phyloP scores from a whole-genome alignment of 139 green algal genomes.

The Chlamydomonas asymmetrica region DNA sequence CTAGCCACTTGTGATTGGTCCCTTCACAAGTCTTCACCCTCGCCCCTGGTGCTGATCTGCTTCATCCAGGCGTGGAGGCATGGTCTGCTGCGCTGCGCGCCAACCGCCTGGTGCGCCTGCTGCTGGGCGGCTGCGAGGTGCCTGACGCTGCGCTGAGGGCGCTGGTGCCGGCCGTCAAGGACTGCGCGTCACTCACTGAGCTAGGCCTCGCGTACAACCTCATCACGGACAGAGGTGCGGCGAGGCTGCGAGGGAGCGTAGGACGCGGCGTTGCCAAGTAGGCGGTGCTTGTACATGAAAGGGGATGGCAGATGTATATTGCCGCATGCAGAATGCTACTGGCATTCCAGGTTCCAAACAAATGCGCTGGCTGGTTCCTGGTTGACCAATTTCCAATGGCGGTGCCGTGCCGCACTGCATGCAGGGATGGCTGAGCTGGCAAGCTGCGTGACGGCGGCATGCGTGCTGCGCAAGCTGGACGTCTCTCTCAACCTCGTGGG shows the following conservation, averaged over 20 bases:
- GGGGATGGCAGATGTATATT: no score
- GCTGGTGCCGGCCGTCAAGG: conserved; percentile 16
- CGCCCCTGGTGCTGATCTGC: neutral
- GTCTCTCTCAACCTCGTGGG: conserved; percentile 21
- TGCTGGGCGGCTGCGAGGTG: conserved; percentile 27
- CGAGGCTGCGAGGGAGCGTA: no score
- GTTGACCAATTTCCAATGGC: no score
- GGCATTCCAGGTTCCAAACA: no score
- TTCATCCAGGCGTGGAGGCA: conserved; percentile 7
- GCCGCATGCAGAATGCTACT: no score
- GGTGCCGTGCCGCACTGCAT: neutral
- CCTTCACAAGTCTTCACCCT: no score
- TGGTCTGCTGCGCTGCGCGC: conserved; percentile 10
- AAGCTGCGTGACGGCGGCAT: conserved; percentile 4
- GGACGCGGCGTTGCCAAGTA: no score
- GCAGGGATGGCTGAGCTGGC: conserved; percentile 23
- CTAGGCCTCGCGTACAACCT: conserved; percentile 29
- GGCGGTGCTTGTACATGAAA: no score
- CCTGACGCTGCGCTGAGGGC: conserved; percentile 2
- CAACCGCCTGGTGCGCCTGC: conserved; percentile 20
- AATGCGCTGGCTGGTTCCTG: no score
- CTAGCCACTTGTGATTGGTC: no score
- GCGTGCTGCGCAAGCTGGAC: conserved; percentile 9
- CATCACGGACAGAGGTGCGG: conserved; percentile 3
- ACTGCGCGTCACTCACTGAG: conserved; percentile 6